Evolutionary conservation across 1,139 yeast species (phyloP).

Genomic region (Candida gigantensis): DNA sequence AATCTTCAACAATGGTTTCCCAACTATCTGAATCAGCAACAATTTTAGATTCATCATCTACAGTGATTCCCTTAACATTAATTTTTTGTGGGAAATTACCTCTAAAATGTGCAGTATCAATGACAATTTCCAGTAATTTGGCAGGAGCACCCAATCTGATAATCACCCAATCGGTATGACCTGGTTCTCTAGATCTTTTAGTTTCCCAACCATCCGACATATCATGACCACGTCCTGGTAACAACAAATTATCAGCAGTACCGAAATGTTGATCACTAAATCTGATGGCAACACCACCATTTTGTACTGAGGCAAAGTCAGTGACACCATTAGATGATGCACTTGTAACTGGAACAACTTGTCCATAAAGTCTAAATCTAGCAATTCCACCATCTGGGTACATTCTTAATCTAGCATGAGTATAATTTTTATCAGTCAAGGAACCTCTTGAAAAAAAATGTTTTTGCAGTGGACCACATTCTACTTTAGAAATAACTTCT

Average conservation of each 20-base stretch:
- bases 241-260: slow-evolving; percentile 78
- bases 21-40: slow-evolving; percentile 47
- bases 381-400: slow-evolving; percentile 98
- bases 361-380: slow-evolving; percentile 84
- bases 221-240: slow-evolving; percentile 93
- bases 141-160: slow-evolving; percentile 72
- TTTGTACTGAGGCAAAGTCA: slow-evolving; percentile 79
- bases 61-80: slow-evolving; percentile 56
- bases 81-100: slow-evolving; percentile 90
- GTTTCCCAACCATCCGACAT: slow-evolving; percentile 99
- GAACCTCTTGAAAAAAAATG: slow-evolving; percentile 72
- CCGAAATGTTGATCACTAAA: slow-evolving; percentile 94
- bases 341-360: slow-evolving; percentile 60
- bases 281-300: slow-evolving; percentile 85
- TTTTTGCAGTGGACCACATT: slow-evolving; percentile 86
- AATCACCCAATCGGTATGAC: slow-evolving; percentile 90
- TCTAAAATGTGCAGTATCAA: slow-evolving; percentile 91
- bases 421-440: slow-evolving; percentile 58
- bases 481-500: slow-evolving; percentile 61
- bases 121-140: slow-evolving; percentile 56
- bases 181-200: slow-evolving; percentile 77
- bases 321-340: slow-evolving; percentile 30
- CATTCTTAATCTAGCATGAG: slow-evolving; percentile 84
- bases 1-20: slow-evolving; percentile 63
- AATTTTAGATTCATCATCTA: slow-evolving; percentile 31